Evolutionary conservation across 257 asterid genomes (phyloP).

Genomic region (Nicotiana attenuata): DNA sequence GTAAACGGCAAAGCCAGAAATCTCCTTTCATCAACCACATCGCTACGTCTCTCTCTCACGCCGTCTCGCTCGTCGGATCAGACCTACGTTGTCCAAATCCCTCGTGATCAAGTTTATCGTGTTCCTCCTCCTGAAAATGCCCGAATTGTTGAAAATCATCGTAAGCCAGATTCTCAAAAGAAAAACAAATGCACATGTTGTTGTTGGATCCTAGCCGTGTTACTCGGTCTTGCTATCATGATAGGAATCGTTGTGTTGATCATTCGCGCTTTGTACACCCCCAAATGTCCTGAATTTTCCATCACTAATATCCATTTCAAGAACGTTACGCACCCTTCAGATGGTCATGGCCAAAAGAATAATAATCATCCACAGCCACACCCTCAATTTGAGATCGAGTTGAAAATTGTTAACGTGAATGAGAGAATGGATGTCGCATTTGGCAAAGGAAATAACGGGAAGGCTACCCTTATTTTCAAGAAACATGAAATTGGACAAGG

Average conservation of each 20-base stretch:
- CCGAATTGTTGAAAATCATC: slow-evolving; percentile 33
- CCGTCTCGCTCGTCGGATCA: slow-evolving; percentile 10
- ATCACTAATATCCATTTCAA: slow-evolving; percentile 24
- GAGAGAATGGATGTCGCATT: slow-evolving; percentile 28
- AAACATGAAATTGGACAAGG: slow-evolving; percentile 37
- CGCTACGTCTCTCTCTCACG: background rate
- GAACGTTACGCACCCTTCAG: background rate
- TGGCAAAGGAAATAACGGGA: slow-evolving; percentile 17
- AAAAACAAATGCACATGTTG: slow-evolving; percentile 6
- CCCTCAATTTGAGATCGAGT: slow-evolving; percentile 23
- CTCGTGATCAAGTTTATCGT: slow-evolving; percentile 72
- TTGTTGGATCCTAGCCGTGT: slow-evolving; percentile 14
- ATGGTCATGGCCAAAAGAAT: background rate
- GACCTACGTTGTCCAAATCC: slow-evolving; percentile 64
- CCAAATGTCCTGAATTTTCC: slow-evolving; percentile 40
- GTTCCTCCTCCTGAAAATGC: slow-evolving; percentile 80
- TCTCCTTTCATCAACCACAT: slow-evolving; percentile 11
- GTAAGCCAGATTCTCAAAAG: background rate
- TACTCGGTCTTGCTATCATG: slow-evolving; percentile 15
- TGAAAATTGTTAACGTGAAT: slow-evolving; percentile 31
- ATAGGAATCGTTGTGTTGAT: background rate
- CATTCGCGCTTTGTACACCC: slow-evolving; percentile 33
- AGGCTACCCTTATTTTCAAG: slow-evolving; percentile 26
- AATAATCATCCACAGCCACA: background rate
- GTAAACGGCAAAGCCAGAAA: background rate